Conservation (phyloP, 2,329 filamentous ascomycete species). For the Thyridium curvatum region DNA sequence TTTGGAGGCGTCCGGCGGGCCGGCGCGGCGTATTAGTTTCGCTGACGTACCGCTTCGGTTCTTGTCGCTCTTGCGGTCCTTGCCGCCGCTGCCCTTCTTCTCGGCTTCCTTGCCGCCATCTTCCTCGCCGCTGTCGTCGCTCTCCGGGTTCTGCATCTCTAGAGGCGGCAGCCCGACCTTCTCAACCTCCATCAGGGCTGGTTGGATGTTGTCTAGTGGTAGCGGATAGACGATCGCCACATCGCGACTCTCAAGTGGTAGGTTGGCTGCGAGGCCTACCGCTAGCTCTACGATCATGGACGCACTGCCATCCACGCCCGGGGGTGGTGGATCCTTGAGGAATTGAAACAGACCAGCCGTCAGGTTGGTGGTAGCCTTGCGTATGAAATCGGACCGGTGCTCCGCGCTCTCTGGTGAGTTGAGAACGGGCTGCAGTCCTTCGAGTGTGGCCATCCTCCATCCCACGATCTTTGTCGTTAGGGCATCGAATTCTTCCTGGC, state of each 20-base stretch:
- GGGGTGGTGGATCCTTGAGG: constrained; percentile 68
- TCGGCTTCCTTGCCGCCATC: constrained; percentile 31
- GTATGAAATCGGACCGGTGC: constrained; percentile 63
- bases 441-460: constrained; percentile 89
- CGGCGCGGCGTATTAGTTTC: no score
- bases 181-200: constrained; percentile 81
- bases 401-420: constrained; percentile 58
- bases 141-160: constrained; percentile 32
- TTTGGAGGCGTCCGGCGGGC: no score
- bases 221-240: constrained; percentile 81
- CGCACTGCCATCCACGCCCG: constrained; percentile 80
- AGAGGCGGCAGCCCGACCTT: constrained; percentile 61
- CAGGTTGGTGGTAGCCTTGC: constrained; percentile 61
- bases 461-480: constrained; percentile 80
- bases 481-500: constrained; percentile 83
- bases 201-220: constrained; percentile 65
- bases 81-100: constrained; percentile 28
- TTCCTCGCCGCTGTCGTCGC: constrained; percentile 29
- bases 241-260: constrained; percentile 87
- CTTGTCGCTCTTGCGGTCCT: constrained; percentile 25
- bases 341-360: constrained; percentile 66
- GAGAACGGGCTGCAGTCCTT: constrained; percentile 73
- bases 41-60: no score
- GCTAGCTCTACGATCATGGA: constrained; percentile 91
- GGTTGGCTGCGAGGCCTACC: constrained; percentile 75